Base-by-base conservation (phyloP, 805 yeast species). In the Limtongia smithiae region DNA sequence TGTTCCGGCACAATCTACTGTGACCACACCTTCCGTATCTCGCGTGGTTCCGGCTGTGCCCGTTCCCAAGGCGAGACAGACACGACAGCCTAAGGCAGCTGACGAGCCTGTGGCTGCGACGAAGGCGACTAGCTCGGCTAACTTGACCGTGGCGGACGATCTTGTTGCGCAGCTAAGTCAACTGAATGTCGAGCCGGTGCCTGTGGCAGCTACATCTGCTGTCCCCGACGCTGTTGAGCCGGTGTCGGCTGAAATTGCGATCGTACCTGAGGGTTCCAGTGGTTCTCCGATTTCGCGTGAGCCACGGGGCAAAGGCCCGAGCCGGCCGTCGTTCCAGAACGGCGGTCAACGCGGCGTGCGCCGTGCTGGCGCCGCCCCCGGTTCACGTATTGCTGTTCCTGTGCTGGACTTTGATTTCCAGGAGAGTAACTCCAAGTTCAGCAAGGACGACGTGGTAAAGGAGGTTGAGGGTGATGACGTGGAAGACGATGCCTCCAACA, bases 341-440 rank as follows among this genome's bases (percentile, higher is more conserved):
- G 37, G 37, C 15, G 15, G 20, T 33, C 37, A 11, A 33, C 37
- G 38, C 21, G 48, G 32, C 20, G 28, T 33, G 7, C 51, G 52
- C 14, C 46, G 44, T 7, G 37, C 42, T 14, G 28, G 32, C 12
- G 37, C 37, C 21, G 20, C 18, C 39, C 57, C 60, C 31, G 61
- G 22, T 32, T 8, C 30, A 1, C 43, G 28, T 15, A 5, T 68
- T 15, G 72, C 67, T 24, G 68, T 77, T 37, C 81, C 82, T 40
- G 71, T 70, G 8, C 71, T 73, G 17, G 91, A 81, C 51, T 89
- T 82, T 65, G 94, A 89, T 66, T 89, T 89, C 64, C 84, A 75
- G 58, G 65, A 79, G 22, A 79, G 79, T 58, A 86, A 85, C 65
- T 89, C 90, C 33, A 81, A 80, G 64, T 86, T 88, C 67, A 42